Base-by-base conservation (phyloP, 148 eudicot species). In the Diospyros lotus region DNA sequence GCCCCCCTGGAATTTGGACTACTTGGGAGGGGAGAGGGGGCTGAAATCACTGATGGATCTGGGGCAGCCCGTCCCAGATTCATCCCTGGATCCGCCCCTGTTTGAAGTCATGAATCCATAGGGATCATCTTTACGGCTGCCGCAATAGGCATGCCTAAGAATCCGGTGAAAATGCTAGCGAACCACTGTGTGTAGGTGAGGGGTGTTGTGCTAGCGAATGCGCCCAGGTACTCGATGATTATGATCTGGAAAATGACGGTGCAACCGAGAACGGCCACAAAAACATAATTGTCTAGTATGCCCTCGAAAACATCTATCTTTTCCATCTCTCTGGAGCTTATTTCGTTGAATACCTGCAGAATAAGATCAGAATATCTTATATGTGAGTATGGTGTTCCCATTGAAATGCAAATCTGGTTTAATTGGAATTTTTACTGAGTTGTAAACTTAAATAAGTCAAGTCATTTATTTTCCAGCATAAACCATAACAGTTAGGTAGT, bases 291-390 rank as follows among this genome's bases (percentile, higher is more conserved):
- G 75, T 91, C 93, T 59, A 89, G 69, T 66, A 93, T 91, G 74
- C 98, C 98, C 50, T 89, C 75, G 3, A 89, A 80, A 54, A 93
- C 98, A 48, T 93, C 81, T 58, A 86, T 78, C 80, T 86, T 80
- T 78, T 93, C 98, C 98, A 93, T 93, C 75, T 93, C 93, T 69
- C 98, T 75, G 4, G 96, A 93, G 86, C 83, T 93, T 76, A 93
- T 80, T 80, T 93, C 98, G 6, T 93, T 93, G 73, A 93, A 93
- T 8, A 93, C 80, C 98, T 93, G 90, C 86, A 85, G 53, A 81
- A 45, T 18, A 62, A 80, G n/a, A 68, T 3, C 74, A 63, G 44
- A 38, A 72, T 3, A 38, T 10, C 40, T 61, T 15, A 44, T n/a
- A n/a, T 45, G 44, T 61, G 8, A 60, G 58, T 73, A 46, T 4